A percentile compares a stretch with the other conserved stretches of the same genome.
These are phyloP conservation scores for Conoideocrella luteorostrata DNA, from an alignment of 2,329 filamentous ascomycete species.

Conservation along the genomic window DNA sequence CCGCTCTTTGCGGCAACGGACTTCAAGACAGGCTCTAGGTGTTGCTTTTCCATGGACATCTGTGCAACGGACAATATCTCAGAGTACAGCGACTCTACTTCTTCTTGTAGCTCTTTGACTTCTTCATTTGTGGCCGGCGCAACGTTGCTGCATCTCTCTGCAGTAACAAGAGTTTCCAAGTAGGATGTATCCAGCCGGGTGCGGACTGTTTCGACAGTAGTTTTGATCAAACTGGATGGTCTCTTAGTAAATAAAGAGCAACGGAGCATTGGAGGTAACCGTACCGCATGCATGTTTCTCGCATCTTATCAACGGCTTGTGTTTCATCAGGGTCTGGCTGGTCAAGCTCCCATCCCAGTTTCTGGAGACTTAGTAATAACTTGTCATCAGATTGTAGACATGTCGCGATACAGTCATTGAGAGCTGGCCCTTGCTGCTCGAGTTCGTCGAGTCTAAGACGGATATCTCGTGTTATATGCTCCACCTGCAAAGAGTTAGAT, in stretches of 20 bases:
- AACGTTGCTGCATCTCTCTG: constrained; percentile 21
- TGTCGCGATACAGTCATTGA: constrained; percentile 43
- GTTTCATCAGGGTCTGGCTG: constrained; percentile 45
- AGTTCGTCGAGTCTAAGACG: constrained; percentile 40
- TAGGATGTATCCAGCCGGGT: constrained; percentile 51
- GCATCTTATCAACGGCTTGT: constrained; percentile 48
- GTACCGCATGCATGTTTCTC: constrained; percentile 51
- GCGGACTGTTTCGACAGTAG: constrained; percentile 48
- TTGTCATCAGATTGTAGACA: constrained; percentile 58
- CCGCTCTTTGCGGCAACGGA: constrained; percentile 37
- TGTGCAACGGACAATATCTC: constrained; percentile 65
- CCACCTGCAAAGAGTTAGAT: constrained; percentile 31
- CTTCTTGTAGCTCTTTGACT: constrained; percentile 49
- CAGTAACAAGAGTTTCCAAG: constrained; percentile 35
- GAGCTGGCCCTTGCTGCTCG: constrained; percentile 41
- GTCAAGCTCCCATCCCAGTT: constrained; percentile 56
- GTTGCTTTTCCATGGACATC: constrained; percentile 64
- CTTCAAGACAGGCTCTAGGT: constrained; percentile 53
- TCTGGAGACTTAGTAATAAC: constrained; percentile 58
- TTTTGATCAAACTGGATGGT: constrained; percentile 43
- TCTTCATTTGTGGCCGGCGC: constrained; percentile 30
- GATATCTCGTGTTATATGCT: constrained; percentile 41
- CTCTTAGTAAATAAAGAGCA: neutral
- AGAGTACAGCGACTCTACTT: constrained; percentile 62
- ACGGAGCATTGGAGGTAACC: too few species aligned